Conservation (phyloP, 192 early-diverging fungal species). For the Thamnidium elegans region DNA sequence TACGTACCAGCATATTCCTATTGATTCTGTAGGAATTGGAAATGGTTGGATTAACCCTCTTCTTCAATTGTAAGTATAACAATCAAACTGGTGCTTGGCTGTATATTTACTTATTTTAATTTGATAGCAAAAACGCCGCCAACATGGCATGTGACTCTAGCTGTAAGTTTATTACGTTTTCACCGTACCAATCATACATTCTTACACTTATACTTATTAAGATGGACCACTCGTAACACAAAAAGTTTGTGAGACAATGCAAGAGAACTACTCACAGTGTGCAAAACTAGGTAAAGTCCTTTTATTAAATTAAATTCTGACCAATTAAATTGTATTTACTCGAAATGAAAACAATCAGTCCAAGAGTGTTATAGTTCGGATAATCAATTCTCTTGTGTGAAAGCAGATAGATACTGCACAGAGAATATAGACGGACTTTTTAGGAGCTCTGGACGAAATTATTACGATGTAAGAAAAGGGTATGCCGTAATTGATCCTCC, state of each 20-base stretch:
- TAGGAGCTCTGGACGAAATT: constrained; percentile 44
- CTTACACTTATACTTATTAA: constrained; percentile 15
- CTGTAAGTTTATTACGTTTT: constrained; percentile 32
- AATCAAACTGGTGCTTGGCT: not conserved
- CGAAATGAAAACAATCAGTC: not conserved
- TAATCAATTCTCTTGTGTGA: constrained; percentile 16
- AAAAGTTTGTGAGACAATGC: constrained; percentile 1
- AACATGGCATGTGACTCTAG: constrained; percentile 45
- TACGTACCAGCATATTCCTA: constrained; percentile 29
- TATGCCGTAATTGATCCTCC: constrained; percentile 62
- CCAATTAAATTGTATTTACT: no score
- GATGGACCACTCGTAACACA: constrained; percentile 8
- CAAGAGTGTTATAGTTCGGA: not conserved
- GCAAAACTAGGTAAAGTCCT: no score
- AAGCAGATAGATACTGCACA: constrained; percentile 42
- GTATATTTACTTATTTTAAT: not conserved
- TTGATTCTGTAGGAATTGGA: constrained; percentile 82
- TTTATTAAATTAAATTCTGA: no score
- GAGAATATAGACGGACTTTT: constrained; percentile 3
- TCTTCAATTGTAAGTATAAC: constrained; percentile 50
- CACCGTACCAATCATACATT: constrained; percentile 35
- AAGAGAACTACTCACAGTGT: not conserved
- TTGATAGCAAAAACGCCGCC: constrained; percentile 21
- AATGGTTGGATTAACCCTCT: constrained; percentile 91
- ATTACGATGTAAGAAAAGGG: constrained; percentile 53